Evolutionary conservation across 495 filamentous ascomycete genomes (phyloP).

Genomic region (Amorphotheca resinae): DNA sequence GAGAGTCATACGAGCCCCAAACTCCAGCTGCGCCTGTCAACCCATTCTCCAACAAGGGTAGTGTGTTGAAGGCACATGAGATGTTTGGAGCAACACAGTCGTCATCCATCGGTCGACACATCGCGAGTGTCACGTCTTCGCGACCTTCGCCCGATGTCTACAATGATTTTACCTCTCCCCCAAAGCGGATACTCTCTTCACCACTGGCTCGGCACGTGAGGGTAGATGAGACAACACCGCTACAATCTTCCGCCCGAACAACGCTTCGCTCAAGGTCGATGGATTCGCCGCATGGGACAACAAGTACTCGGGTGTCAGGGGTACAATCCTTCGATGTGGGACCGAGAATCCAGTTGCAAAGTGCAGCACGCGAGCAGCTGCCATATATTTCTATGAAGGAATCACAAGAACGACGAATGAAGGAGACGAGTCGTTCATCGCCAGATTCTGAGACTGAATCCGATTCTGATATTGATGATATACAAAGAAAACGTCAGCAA

Average conservation of each 20-base stretch:
- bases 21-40: conserved; percentile 17
- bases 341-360: neutral
- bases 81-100: conserved; percentile 21
- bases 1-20: conserved; percentile 10
- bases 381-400: conserved; percentile 14
- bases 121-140: conserved; percentile 8
- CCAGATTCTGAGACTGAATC: conserved; percentile 5
- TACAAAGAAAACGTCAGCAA: neutral
- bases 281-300: neutral
- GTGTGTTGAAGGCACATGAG: conserved; percentile 12
- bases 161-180: conserved; percentile 12
- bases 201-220: conserved; percentile 2
- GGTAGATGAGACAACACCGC: neutral
- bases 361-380: conserved; percentile 2
- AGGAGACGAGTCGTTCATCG: neutral
- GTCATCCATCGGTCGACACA: conserved; percentile 8
- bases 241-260: conserved; percentile 11
- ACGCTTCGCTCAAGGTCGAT: conserved; percentile 3
- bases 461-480: conserved; percentile 4
- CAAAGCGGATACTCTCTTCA: conserved; percentile 5
- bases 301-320: conserved; percentile 2
- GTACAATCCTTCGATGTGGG: conserved; percentile 6
- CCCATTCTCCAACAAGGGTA: conserved; percentile 14
- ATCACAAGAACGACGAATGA: conserved; percentile 15
- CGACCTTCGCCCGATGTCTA: conserved; percentile 18